Evolutionary conservation across 192 early-diverging fungal species (phyloP).

Genomic region (Entomortierella chlamydospora): DNA sequence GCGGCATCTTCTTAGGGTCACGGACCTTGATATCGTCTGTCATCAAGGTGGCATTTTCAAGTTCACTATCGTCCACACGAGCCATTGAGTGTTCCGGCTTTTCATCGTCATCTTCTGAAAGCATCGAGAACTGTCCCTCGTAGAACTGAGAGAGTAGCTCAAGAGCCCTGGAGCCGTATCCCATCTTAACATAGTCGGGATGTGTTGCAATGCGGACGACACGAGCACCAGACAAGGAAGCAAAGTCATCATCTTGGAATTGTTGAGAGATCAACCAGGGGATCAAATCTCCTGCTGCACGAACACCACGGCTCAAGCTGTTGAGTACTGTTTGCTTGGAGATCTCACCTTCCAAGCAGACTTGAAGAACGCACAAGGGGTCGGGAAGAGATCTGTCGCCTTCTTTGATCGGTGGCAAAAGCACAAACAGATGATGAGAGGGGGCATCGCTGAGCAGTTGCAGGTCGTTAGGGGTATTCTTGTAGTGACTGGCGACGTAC

Average conservation of each 20-base stretch:
- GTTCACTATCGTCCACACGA: slow-evolving; percentile 65
- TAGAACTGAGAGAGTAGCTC: slow-evolving; percentile 91
- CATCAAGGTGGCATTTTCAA: slow-evolving; percentile 57
- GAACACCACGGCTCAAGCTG: slow-evolving; percentile 86
- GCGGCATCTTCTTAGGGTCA: slow-evolving; percentile 92
- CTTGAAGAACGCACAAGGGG: slow-evolving; percentile 89
- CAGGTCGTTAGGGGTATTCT: slow-evolving; percentile 98
- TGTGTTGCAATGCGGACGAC: slow-evolving; percentile 98
- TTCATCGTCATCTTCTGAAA: slow-evolving; percentile 69
- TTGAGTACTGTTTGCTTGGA: slow-evolving; percentile 87
- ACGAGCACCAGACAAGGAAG: slow-evolving; percentile 91
- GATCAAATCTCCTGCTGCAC: slow-evolving; percentile 93
- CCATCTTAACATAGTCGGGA: slow-evolving; percentile 97
- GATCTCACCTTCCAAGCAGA: slow-evolving; percentile 95
- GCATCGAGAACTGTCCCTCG: slow-evolving; percentile 78
- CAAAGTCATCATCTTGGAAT: slow-evolving; percentile 98
- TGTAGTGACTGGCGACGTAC: slow-evolving; percentile 99
- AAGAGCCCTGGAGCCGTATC: slow-evolving; percentile 92
- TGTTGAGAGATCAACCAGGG: slow-evolving; percentile 97
- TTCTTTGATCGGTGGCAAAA: slow-evolving; percentile 89
- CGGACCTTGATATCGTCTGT: slow-evolving; percentile 86
- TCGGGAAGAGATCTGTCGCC: slow-evolving; percentile 83
- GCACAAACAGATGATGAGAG: slow-evolving; percentile 96
- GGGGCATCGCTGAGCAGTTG: slow-evolving; percentile 98
- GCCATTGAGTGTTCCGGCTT: slow-evolving; percentile 63